These are phyloP conservation scores for Macrocybe gigantea DNA, from an alignment of 768 basidiomycete genomes.

Conservation along the genomic window DNA sequence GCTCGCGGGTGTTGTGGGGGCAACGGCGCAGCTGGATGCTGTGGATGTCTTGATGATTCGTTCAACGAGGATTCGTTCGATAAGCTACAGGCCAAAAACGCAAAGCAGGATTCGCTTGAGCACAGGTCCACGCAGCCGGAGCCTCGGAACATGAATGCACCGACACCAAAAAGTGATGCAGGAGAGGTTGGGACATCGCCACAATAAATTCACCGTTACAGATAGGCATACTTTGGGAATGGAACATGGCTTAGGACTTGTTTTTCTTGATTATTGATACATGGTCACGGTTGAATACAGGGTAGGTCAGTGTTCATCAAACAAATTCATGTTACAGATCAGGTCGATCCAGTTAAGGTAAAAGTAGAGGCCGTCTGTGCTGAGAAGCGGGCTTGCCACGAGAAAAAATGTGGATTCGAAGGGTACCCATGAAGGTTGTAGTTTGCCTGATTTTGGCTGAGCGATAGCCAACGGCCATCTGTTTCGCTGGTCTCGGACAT, in stretches of 20 bases:
- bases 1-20: constrained; percentile 24
- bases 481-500: constrained; percentile 17
- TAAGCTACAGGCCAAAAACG: constrained; percentile 3
- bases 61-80: constrained; percentile 44
- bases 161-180: background rate
- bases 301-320: constrained; percentile 5
- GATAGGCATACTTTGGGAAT: too few species aligned
- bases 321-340: constrained; percentile 13
- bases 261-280: background rate
- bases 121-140: constrained; percentile 16
- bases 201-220: too few species aligned
- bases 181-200: too few species aligned
- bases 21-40: constrained; percentile 33
- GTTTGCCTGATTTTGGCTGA: constrained; percentile 21
- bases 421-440: too few species aligned
- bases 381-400: too few species aligned
- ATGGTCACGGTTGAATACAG: constrained; percentile 2
- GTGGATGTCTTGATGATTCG: constrained; percentile 36
- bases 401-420: too few species aligned
- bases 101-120: background rate
- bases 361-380: too few species aligned
- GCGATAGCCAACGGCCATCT: constrained; percentile 35
- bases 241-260: too few species aligned
- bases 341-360: too few species aligned
- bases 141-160: constrained; percentile 18